These are phyloP conservation scores for Xylariaceae sp. DNA, from an alignment of 2,329 filamentous ascomycete species.

Conservation along the genomic window DNA sequence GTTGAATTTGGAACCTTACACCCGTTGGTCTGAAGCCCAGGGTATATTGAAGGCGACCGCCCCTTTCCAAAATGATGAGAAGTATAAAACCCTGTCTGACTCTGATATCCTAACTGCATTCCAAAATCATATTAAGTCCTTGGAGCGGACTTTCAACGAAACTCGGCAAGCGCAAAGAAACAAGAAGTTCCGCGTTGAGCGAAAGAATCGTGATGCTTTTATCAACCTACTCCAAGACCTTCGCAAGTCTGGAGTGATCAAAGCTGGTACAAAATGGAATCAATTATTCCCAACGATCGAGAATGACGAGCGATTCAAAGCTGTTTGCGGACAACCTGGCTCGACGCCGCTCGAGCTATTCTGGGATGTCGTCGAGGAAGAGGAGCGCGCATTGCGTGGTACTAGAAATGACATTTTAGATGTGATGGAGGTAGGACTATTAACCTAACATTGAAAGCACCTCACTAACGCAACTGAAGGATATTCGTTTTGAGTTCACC, in stretches of 20 bases:
- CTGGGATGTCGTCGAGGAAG: slow-evolving; percentile 92
- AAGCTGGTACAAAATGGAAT: slow-evolving; percentile 85
- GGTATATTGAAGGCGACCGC: slow-evolving; percentile 71
- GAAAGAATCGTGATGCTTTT: slow-evolving; percentile 80
- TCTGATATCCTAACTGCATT: slow-evolving; percentile 89
- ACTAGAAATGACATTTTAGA: slow-evolving; percentile 80
- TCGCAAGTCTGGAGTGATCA: slow-evolving; percentile 71
- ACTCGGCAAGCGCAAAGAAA: slow-evolving; percentile 82
- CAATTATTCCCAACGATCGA: slow-evolving; percentile 69
- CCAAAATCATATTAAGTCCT: slow-evolving; percentile 87
- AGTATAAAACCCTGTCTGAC: slow-evolving; percentile 78
- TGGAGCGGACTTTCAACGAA: slow-evolving; percentile 90
- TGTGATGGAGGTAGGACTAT: slow-evolving; percentile 71
- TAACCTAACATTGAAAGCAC: not conserved
- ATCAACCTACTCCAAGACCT: slow-evolving; percentile 69
- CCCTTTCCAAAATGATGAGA: slow-evolving; percentile 73
- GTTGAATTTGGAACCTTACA: slow-evolving; percentile 85
- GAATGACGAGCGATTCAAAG: slow-evolving; percentile 74
- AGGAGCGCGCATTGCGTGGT: slow-evolving; percentile 72
- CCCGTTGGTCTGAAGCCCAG: slow-evolving; percentile 88
- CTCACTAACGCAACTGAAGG: slow-evolving; percentile 44
- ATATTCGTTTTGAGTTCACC: slow-evolving; percentile 87
- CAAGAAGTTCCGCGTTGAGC: slow-evolving; percentile 71
- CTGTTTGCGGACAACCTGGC: slow-evolving; percentile 76
- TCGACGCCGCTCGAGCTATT: slow-evolving; percentile 88